Evolutionary conservation across 805 yeast species (phyloP).

Genomic region (Hanseniaspora osmophila): DNA sequence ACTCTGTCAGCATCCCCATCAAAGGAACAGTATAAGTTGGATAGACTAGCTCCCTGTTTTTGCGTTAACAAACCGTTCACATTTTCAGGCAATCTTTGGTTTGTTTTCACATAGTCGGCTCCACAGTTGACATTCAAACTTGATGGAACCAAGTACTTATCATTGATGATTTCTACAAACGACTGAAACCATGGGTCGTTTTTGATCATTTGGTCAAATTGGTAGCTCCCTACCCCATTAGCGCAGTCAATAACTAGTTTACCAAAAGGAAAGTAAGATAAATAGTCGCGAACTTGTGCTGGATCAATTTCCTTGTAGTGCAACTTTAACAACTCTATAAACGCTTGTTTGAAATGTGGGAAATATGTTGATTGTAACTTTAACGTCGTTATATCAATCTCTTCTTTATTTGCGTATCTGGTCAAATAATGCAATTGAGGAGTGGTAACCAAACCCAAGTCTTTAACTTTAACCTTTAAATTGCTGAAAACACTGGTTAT

Average conservation of each 20-base stretch:
- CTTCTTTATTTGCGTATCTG: conserved; percentile 55
- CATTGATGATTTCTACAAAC: conserved; percentile 38
- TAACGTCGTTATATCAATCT: conserved; percentile 28
- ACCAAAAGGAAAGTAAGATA: conserved; percentile 11
- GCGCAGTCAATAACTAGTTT: conserved; percentile 73
- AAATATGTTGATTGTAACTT: neutral
- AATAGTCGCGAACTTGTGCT: neutral
- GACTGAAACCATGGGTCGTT: conserved; percentile 24
- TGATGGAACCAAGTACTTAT: conserved; percentile 36
- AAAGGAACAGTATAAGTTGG: conserved; percentile 60
- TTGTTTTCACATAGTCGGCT: conserved; percentile 89
- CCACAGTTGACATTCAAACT: conserved; percentile 72
- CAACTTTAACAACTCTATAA: conserved; percentile 17
- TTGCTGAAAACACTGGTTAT: conserved; percentile 51
- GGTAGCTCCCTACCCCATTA: conserved; percentile 92
- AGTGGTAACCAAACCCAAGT: conserved; percentile 70
- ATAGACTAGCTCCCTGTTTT: conserved; percentile 18
- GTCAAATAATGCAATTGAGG: conserved; percentile 89
- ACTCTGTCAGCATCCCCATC: conserved; percentile 98
- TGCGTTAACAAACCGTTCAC: neutral
- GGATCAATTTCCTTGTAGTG: neutral
- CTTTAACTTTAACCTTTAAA: conserved; percentile 30
- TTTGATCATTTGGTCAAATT: conserved; percentile 34
- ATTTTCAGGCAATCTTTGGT: conserved; percentile 61
- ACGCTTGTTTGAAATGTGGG: conserved; percentile 18